Percentiles rank a stretch among this genome's conserved stretches.
phyloP scores from a whole-genome alignment of 192 early-diverging fungal species.

The Coemansia sp. region DNA sequence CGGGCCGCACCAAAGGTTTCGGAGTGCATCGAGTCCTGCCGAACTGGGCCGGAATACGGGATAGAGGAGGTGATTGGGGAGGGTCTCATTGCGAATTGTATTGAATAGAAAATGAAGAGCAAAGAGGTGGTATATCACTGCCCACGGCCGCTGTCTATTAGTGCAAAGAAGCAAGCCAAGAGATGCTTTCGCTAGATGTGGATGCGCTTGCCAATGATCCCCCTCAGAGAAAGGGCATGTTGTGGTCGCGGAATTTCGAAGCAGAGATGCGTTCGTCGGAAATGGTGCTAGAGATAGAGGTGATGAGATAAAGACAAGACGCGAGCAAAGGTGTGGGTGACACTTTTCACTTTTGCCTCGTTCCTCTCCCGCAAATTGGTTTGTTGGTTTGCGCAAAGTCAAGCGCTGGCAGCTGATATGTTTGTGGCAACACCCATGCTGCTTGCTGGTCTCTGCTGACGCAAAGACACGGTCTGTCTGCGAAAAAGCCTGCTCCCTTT shows the following conservation, averaged over 20 bases:
- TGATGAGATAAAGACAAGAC: not conserved
- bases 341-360: no score
- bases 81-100: conserved; percentile 17
- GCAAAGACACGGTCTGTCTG: no score
- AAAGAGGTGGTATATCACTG: no score
- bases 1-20: conserved; percentile 26
- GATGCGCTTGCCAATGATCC: not conserved
- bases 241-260: not conserved
- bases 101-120: not conserved
- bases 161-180: no score
- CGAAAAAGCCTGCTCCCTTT: no score
- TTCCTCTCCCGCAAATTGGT: no score
- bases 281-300: not conserved
- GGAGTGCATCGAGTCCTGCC: conserved; percentile 41
- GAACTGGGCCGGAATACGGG: conserved; percentile 1
- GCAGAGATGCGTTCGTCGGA: conserved; percentile 1
- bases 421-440: no score
- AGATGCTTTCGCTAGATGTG: not conserved
- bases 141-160: no score
- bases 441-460: no score
- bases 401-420: no score
- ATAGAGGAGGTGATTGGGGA: not conserved
- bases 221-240: conserved; percentile 1
- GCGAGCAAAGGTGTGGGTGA: not conserved
- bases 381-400: no score